Evolutionary conservation across 192 early-diverging fungal species (phyloP).

Genomic region (Cladochytrium replicatum): DNA sequence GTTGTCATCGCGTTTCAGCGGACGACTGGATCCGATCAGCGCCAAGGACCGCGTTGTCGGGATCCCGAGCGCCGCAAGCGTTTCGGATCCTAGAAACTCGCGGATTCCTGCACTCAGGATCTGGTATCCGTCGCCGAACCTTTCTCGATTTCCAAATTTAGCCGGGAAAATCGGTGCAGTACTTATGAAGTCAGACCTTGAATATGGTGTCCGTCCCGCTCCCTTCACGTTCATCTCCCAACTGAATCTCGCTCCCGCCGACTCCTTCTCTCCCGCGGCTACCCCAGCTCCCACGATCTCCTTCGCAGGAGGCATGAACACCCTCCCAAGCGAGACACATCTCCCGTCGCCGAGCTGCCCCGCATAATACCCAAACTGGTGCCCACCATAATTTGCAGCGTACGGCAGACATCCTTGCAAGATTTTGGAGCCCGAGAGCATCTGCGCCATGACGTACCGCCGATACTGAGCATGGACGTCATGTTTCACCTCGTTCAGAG

Average conservation of each 20-base stretch:
- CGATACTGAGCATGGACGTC: too few relatives aligned
- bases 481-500: too few relatives aligned
- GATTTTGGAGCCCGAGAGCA: neutral
- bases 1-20: neutral
- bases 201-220: constrained; percentile 2
- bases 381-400: constrained; percentile 34
- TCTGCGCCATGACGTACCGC: too few relatives aligned
- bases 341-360: constrained; percentile 18
- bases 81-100: constrained; percentile 16
- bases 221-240: constrained; percentile 2
- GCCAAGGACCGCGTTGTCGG: constrained; percentile 10
- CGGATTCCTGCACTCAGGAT: constrained; percentile 2
- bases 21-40: constrained; percentile 4
- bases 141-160: neutral
- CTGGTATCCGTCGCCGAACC: constrained; percentile 8
- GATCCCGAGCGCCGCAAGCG: neutral
- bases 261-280: too few relatives aligned
- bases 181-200: neutral
- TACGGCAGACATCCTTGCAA: constrained; percentile 15
- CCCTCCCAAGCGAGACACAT: too few relatives aligned
- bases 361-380: constrained; percentile 43
- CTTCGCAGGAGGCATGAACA: too few relatives aligned
- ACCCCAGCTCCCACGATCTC: too few relatives aligned
- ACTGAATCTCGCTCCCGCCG: too few relatives aligned
- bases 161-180: neutral